phyloP scores from a whole-genome alignment of 129 eudicot genomes.

The Escallonia herrerae region DNA sequence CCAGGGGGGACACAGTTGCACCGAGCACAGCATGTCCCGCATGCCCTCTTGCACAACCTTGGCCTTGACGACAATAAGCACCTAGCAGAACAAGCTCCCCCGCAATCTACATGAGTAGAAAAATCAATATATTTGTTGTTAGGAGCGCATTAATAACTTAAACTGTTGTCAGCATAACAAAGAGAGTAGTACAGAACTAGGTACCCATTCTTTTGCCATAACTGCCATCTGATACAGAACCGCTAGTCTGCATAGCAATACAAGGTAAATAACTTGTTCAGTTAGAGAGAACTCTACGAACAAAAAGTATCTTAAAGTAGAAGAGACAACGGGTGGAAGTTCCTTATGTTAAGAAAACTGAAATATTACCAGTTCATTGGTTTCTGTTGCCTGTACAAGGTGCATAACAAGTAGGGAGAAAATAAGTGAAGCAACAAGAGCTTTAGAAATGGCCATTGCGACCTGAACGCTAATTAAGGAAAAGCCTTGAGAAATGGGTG shows the following conservation, averaged over 20 bases:
- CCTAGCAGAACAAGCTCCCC: conserved; percentile 17
- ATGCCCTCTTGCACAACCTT: conserved; percentile 21
- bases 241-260: conserved; percentile 4
- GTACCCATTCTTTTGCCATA: conserved; percentile 1
- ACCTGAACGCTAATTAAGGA: background rate
- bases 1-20: conserved; percentile 27
- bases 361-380: background rate
- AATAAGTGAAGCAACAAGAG: conserved; percentile 10
- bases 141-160: background rate
- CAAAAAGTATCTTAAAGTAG: too few species aligned
- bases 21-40: conserved; percentile 18
- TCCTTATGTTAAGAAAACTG: too few species aligned
- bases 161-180: background rate
- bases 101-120: conserved; percentile 11
- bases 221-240: background rate
- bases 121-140: background rate
- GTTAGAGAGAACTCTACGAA: background rate
- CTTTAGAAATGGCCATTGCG: conserved; percentile 8
- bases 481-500: background rate
- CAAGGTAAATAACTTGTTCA: background rate
- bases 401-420: conserved; percentile 9
- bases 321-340: too few species aligned
- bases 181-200: background rate
- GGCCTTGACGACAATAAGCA: conserved; percentile 17
- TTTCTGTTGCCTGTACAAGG: conserved; percentile 13